These are phyloP conservation scores for Corymbia citriodora DNA, from an alignment of 441 rosid genomes.

Conservation along the genomic window DNA sequence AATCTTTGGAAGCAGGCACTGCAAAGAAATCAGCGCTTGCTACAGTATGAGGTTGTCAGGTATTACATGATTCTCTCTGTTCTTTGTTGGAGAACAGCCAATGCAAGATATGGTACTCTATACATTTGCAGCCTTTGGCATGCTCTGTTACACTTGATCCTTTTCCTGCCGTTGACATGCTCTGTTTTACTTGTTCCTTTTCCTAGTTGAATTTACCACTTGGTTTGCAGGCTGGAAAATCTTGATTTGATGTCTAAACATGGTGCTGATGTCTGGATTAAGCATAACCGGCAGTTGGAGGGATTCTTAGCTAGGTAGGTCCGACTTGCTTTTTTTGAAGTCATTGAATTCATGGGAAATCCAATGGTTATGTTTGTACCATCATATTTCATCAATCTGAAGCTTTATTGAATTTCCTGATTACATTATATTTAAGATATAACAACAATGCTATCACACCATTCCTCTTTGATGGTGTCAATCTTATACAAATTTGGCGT, in stretches of 20 bases:
- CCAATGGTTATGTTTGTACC: not conserved
- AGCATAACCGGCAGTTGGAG: conserved; percentile 63
- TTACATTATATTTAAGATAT: not conserved
- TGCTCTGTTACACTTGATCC: not conserved
- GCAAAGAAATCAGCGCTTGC: conserved; percentile 70
- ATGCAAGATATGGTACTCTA: not conserved
- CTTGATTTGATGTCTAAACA: conserved; percentile 82
- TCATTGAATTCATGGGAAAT: not conserved
- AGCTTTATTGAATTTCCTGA: not conserved
- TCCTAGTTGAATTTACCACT: not conserved
- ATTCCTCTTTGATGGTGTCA: not conserved
- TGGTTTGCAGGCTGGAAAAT: conserved; percentile 71
- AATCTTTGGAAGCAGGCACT: conserved; percentile 82
- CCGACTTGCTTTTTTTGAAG: not conserved
- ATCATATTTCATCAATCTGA: not conserved
- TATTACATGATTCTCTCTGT: conserved; percentile 5
- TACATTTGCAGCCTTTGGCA: not conserved
- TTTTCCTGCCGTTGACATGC: not conserved
- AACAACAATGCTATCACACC: not conserved
- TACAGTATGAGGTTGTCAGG: conserved; percentile 81
- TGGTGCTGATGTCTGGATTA: conserved; percentile 85
- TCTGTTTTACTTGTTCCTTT: not conserved
- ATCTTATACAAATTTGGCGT: not conserved
- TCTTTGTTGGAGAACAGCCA: not conserved
- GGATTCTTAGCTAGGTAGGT: conserved; percentile 62